Conservation (phyloP, 768 basidiomycete species). For the Agaricus subrufescens region DNA sequence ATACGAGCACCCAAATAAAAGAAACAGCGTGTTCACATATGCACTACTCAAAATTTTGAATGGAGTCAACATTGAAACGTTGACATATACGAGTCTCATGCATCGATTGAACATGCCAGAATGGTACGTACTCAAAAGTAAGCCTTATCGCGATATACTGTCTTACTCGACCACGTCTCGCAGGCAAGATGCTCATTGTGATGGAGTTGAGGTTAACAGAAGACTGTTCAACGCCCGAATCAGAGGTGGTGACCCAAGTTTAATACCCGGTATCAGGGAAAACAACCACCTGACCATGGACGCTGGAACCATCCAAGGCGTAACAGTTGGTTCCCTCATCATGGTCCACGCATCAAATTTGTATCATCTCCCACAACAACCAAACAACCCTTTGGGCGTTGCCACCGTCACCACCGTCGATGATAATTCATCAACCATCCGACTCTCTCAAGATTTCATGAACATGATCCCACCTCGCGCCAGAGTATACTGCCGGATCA, state of each 20-base stretch:
- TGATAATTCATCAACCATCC: conserved; percentile 18
- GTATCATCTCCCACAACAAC: conserved; percentile 10
- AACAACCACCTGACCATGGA: conserved; percentile 15
- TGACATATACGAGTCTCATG: conserved; percentile 30
- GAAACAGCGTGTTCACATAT: conserved; percentile 28
- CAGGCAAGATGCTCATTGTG: conserved; percentile 32
- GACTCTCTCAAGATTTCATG: neutral
- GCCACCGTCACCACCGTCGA: conserved; percentile 18
- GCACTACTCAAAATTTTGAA: conserved; percentile 21
- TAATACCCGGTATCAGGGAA: conserved; percentile 19
- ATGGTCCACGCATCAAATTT: conserved; percentile 22
- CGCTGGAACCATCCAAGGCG: conserved; percentile 28
- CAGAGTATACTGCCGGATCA: conserved; percentile 23
- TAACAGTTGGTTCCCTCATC: conserved; percentile 23
- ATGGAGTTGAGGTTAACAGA: conserved; percentile 26
- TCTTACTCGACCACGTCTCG: neutral
- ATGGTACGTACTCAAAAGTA: conserved; percentile 15
- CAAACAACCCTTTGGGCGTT: conserved; percentile 19
- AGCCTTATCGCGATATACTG: neutral
- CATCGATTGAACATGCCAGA: conserved; percentile 23
- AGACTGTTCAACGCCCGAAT: conserved; percentile 26
- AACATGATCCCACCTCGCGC: conserved; percentile 10
- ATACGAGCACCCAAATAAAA: conserved; percentile 20
- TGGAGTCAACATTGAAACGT: conserved; percentile 14
- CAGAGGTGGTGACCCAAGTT: conserved; percentile 21